Percentiles rank a stretch among this genome's conserved stretches.
These are phyloP conservation scores for Sherardia arvensis DNA, from an alignment of 257 asterid genomes.

Conservation along the genomic window DNA sequence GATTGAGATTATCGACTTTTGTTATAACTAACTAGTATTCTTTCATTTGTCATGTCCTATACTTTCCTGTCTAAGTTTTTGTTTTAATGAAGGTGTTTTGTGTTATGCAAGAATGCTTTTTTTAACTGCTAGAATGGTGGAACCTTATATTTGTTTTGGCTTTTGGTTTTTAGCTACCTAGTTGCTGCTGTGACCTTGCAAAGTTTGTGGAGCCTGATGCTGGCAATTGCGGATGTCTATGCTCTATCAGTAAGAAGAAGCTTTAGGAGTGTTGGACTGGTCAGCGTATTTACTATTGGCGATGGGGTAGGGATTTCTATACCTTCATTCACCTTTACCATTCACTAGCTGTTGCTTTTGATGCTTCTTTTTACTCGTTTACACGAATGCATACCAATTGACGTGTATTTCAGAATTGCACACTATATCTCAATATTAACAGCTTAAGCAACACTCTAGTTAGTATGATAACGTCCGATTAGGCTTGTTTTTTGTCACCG, in stretches of 20 bases:
- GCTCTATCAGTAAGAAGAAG: slow-evolving; percentile 68
- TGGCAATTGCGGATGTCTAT: slow-evolving; percentile 60
- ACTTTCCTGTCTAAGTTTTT: background rate
- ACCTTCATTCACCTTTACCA: background rate
- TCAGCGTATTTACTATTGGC: slow-evolving; percentile 68
- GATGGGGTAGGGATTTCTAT: slow-evolving; percentile 75
- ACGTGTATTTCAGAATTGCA: background rate
- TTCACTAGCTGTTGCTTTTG: background rate
- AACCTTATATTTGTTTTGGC: slow-evolving; percentile 9
- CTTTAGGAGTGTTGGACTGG: slow-evolving; percentile 43
- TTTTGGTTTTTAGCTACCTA: slow-evolving; percentile 46
- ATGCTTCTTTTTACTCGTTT: background rate
- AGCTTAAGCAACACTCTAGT: background rate
- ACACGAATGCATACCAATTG: background rate
- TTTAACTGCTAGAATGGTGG: background rate
- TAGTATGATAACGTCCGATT: background rate
- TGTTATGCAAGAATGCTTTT: too few relatives aligned
- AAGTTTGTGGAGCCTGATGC: slow-evolving; percentile 71
- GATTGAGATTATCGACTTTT: too few relatives aligned
- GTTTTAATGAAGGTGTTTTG: background rate
- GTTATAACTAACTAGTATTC: background rate
- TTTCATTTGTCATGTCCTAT: too few relatives aligned
- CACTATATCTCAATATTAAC: background rate
- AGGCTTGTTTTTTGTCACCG: background rate
- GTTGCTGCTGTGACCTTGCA: slow-evolving; percentile 86